phyloP scores from a whole-genome alignment of 495 filamentous ascomycete genomes.

The Hypoxylon lienhwacheense region DNA sequence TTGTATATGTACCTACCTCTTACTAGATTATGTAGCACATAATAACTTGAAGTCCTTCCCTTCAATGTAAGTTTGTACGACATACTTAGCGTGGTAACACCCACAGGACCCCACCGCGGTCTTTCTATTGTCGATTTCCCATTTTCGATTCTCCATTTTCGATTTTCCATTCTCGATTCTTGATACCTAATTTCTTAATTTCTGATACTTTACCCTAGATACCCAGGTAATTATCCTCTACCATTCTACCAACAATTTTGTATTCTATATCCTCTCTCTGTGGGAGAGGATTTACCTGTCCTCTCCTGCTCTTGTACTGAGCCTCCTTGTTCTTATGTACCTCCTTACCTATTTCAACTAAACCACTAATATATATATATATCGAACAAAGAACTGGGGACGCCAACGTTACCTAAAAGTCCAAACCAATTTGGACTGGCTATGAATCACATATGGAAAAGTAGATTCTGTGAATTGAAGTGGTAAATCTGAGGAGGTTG shows the following conservation, averaged over 20 bases:
- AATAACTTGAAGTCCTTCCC: no score
- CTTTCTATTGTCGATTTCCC: conserved; percentile 4
- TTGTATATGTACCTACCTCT: no score
- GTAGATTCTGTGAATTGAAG: background rate
- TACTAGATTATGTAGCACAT: no score
- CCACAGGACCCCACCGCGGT: background rate
- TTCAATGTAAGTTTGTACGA: no score
- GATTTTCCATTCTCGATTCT: conserved; percentile 11
- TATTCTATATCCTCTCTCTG: no score
- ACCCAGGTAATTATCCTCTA: no score
- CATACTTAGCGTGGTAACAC: background rate
- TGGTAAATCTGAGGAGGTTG: conserved; percentile 8
- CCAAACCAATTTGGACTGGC: background rate
- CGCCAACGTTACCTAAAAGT: background rate
- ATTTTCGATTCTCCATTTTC: conserved; percentile 5
- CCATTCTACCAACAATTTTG: no score
- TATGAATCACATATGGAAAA: conserved; percentile 11
- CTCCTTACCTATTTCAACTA: no score
- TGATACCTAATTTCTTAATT: background rate
- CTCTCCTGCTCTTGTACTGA: no score
- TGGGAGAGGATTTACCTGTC: no score
- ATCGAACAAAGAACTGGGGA: conserved; percentile 5
- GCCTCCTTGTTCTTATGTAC: no score
- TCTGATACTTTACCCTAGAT: background rate
- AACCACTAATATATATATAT: no score